These are phyloP conservation scores for Xylaria sp. DNA, from an alignment of 495 filamentous ascomycete genomes.

Conservation along the genomic window DNA sequence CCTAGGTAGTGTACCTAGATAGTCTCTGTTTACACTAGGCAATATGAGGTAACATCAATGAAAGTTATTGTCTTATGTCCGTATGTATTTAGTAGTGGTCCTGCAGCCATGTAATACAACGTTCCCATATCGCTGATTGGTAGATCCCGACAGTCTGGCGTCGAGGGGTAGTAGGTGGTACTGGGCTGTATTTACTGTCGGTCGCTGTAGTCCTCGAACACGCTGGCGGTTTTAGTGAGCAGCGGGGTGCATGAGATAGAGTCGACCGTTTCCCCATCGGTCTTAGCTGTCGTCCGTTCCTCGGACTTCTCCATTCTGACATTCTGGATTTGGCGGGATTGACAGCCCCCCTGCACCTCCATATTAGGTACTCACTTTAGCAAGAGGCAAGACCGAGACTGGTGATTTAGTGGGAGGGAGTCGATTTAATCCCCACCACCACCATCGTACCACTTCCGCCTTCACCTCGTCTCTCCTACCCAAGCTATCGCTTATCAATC, in stretches of 20 bases:
- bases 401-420: neutral
- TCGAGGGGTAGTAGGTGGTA: neutral
- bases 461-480: neutral
- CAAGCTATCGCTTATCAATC: conserved; percentile 12
- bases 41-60: neutral
- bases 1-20: no score
- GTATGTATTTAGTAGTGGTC: no score
- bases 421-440: conserved; percentile 21
- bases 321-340: conserved; percentile 3
- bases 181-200: no score
- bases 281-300: neutral
- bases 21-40: no score
- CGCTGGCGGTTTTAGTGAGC: neutral
- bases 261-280: neutral
- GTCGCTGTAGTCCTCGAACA: neutral
- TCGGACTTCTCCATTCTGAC: conserved; percentile 21
- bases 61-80: neutral
- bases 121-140: neutral
- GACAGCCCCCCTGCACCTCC: neutral
- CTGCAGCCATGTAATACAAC: no score
- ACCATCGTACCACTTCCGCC: conserved; percentile 16
- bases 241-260: conserved; percentile 20
- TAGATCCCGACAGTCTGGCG: conserved; percentile 13
- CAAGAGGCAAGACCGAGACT: conserved; percentile 6
- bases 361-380: conserved; percentile 7